Evolutionary conservation across 257 asterid species (phyloP), one percentile per base, ranked within the genome.

Genomic region (Avicennia marina): DNA sequence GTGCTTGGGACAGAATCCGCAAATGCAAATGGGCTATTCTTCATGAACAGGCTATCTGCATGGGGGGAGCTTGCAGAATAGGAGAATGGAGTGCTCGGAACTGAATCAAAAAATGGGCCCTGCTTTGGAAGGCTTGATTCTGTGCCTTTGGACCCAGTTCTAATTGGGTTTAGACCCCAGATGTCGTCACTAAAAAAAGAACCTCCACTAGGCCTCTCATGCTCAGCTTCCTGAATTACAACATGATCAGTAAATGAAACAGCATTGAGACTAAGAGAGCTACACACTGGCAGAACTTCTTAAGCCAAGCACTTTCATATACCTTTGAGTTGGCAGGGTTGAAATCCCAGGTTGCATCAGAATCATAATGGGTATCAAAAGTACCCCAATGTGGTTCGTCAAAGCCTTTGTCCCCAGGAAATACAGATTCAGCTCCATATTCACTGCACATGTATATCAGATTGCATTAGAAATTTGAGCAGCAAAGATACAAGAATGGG

Each of bases 1-100:
- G 98, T 84, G 77, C 96, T 74, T 6, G 98, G 98, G 32, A 79
- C 84, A 19, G 98, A 90, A 68, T 87, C 95, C 6, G 81, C 85
- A 57, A 87, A 81, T 24, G 78, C 75, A 67, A 65, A 80, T 4
- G 81, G 77, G 52, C 86, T 72, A 44, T 66, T 76, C 66, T 78
- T 78, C 47, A 58, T 68, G 44, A 82, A 80, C 52, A 76, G 58
- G 72, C 66, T 81, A 18, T 82, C 90, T 29, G 72, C 53, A 13
- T 65, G 66, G 6, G 78, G 78, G 17, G 85, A 63, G 74, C 49
- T 58, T 20, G 71, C 40, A 26, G 64, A 41, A 19, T 68, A 75
- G 56, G 75, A 78, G 26, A 69, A 70, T 17, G 96, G 96, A 33
- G 96, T 88, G 69, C 96, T 81, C 0, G 95, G 96, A 55, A 89